Conservation (phyloP, 352 stramenopile genomes). For the Globisporangium okanoganense region DNA sequence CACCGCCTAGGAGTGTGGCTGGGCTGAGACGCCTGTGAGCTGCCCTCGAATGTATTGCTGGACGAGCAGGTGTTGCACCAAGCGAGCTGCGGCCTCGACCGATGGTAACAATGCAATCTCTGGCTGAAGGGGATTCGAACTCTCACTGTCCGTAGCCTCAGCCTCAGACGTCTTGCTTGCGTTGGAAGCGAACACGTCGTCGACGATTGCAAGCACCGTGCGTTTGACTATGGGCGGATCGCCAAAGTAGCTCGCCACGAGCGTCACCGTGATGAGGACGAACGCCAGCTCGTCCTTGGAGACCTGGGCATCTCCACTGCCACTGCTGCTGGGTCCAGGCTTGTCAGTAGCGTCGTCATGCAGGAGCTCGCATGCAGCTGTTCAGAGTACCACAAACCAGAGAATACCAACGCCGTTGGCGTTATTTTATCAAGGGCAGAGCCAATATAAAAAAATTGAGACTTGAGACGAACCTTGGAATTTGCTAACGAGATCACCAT, state of each 20-base stretch:
- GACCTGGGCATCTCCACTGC: background rate
- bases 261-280: constrained; percentile 38
- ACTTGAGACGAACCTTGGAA: constrained; percentile 32
- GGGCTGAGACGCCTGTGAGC: background rate
- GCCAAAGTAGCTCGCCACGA: constrained; percentile 51
- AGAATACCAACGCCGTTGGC: background rate
- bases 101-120: constrained; percentile 21
- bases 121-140: background rate
- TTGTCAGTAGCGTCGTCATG: constrained; percentile 6
- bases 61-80: constrained; percentile 36
- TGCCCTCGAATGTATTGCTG: constrained; percentile 36
- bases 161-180: background rate
- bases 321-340: background rate
- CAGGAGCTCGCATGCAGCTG: constrained; percentile 16
- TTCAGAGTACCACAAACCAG: background rate
- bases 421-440: background rate
- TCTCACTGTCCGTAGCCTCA: constrained; percentile 7
- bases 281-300: constrained; percentile 33
- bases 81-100: background rate
- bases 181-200: constrained; percentile 21
- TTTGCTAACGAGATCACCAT: constrained; percentile 34
- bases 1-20: background rate
- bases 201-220: constrained; percentile 23
- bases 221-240: constrained; percentile 36
- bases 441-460: background rate